Base-by-base conservation (phyloP, 176 grass and related monocot species). In the Elymus sibiricus region DNA sequence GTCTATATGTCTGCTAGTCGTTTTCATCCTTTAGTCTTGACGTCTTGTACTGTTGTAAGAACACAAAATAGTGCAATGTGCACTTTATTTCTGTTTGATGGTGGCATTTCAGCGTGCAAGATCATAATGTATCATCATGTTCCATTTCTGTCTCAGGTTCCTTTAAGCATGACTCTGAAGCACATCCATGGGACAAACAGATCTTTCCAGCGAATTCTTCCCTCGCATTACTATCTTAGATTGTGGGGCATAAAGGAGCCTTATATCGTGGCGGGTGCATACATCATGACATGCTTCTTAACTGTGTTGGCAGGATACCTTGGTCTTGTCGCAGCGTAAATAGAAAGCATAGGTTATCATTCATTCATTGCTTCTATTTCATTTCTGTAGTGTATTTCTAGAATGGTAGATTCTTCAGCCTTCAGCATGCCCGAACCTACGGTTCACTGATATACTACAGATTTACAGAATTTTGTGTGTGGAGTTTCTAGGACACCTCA, bases 301-400 rank as follows among this genome's bases (percentile, higher is more conserved):
- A 91, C 88, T 49, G 39, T 95, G 24, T 28, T 94, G 37, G 94
- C 97, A 77, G 97, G 90, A 67, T 99, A 94, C 79, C 64, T 96
- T 83, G 94, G 94, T 24, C 86, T 99, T 74, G 87, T 99, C 87
- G 96, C 88, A 65, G 92, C 87, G 7, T 96, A 91, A 90, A 34
- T 35, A 13, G 61, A 64, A 47, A 88, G 70, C 25, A 73, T 58
- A 85, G 15, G 60, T 40, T 43, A 32, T 5, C 40, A 85, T 91
- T 84, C 47, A 25, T 87, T 81, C 76, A 21, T 80, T 81, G 0
- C 26, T 70, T 76, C 9, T 85, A 0, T 40, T 81, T 69, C 14
- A 28, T 21, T 19, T 68, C 12, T 71, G 22, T 58, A 17, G 7
- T 74, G 55, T 76, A 27, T 26, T 47, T 74, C 65, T 67, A 65